phyloP scores from a whole-genome alignment of 2,329 filamentous ascomycete genomes.

The Lizonia empirigonia region DNA sequence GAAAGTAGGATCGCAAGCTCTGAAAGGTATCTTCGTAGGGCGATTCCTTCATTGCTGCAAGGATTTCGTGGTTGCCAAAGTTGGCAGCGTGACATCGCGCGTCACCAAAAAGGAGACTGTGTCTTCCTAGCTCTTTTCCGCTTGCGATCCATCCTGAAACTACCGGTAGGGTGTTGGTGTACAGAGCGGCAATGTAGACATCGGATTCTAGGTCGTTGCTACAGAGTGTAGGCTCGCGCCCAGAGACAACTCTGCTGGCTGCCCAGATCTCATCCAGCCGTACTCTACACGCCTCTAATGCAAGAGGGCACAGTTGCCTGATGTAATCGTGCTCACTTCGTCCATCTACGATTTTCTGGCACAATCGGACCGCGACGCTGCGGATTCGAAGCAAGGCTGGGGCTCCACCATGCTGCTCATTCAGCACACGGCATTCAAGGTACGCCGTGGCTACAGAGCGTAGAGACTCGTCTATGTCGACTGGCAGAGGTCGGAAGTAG shows the following conservation, averaged over 20 bases:
- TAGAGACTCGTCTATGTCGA: too few species aligned
- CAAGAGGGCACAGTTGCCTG: background rate
- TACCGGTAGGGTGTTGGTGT: constrained; percentile 1
- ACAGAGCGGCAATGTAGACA: constrained; percentile 3
- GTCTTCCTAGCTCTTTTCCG: background rate
- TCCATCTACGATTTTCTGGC: background rate
- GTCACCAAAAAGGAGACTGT: constrained; percentile 1
- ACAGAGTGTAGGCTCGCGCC: background rate
- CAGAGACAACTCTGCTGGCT: background rate
- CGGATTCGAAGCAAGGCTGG: background rate
- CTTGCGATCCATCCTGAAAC: background rate
- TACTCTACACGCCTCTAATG: background rate
- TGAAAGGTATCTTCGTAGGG: background rate
- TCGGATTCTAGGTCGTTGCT: background rate
- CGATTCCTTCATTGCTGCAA: background rate
- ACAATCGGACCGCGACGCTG: background rate
- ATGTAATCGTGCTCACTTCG: background rate
- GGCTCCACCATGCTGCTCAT: background rate
- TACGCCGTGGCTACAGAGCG: background rate
- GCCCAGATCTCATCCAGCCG: background rate
- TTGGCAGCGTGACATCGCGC: background rate
- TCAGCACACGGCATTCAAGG: background rate
- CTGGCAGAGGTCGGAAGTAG: too few species aligned
- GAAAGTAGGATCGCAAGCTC: background rate
- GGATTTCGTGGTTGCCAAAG: background rate